phyloP scores from a whole-genome alignment of 2,329 filamentous ascomycete species.

The Tolypocladium amazonense region DNA sequence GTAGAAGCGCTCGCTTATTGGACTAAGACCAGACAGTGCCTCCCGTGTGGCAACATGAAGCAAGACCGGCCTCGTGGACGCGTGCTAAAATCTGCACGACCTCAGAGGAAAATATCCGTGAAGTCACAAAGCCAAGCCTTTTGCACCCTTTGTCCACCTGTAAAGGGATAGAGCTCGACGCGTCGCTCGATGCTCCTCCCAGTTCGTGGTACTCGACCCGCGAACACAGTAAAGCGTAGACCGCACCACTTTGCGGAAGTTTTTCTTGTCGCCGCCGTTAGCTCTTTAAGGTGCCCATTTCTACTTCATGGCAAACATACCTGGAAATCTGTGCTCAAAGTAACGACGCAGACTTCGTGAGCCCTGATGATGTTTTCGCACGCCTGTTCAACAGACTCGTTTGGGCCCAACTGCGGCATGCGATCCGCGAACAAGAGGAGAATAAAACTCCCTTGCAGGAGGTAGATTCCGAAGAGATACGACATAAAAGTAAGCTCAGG shows the following conservation, averaged over 20 bases:
- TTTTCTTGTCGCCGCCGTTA: slow-evolving; percentile 25
- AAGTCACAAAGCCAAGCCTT: slow-evolving; percentile 19
- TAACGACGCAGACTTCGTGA: slow-evolving; percentile 39
- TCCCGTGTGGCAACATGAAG: no score
- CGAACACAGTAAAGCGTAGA: slow-evolving; percentile 36
- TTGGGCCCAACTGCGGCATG: slow-evolving; percentile 34
- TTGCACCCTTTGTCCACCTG: slow-evolving; percentile 33
- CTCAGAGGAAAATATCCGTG: no score
- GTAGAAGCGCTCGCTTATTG: no score
- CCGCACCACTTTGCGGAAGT: slow-evolving; percentile 42
- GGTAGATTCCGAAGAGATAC: slow-evolving; percentile 40
- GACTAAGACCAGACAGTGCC: no score
- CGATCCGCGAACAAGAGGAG: slow-evolving; percentile 37
- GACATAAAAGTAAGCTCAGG: slow-evolving; percentile 41
- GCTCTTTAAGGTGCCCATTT: not conserved
- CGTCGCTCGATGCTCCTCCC: slow-evolving; percentile 32
- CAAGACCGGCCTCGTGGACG: no score
- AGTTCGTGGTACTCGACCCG: slow-evolving; percentile 25
- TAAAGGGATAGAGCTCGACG: slow-evolving; percentile 41
- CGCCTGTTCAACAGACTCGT: slow-evolving; percentile 33
- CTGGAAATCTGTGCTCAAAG: slow-evolving; percentile 38
- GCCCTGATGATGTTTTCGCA: slow-evolving; percentile 40
- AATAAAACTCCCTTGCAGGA: slow-evolving; percentile 39
- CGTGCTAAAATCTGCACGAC: no score
- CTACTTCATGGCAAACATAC: slow-evolving; percentile 12